Evolutionary conservation across 805 yeast species (phyloP).

Genomic region (Saccharomycopsis microspora): DNA sequence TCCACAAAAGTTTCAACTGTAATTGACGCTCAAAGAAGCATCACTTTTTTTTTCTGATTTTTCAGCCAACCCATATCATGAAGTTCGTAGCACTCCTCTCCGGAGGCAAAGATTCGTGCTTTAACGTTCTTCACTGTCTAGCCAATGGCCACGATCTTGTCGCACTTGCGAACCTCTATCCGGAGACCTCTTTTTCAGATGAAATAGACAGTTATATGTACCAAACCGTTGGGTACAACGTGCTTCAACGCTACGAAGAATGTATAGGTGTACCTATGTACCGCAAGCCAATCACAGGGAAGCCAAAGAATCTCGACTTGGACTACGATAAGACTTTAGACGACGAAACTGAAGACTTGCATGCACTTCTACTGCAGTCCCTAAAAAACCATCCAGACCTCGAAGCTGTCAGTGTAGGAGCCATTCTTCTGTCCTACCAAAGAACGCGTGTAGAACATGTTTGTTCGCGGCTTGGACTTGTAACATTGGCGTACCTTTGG

Average conservation of each 20-base stretch:
- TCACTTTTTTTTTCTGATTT: no score
- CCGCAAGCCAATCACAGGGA: slow-evolving; percentile 52
- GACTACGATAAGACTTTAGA: slow-evolving; percentile 58
- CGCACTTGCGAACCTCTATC: slow-evolving; percentile 79
- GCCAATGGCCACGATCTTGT: slow-evolving; percentile 74
- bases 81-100: slow-evolving; percentile 85
- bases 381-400: slow-evolving; percentile 51
- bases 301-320: slow-evolving; percentile 48
- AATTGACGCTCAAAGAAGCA: no score
- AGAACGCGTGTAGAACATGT: slow-evolving; percentile 89
- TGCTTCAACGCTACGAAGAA: slow-evolving; percentile 49
- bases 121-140: slow-evolving; percentile 77
- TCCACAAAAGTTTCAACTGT: no score
- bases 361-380: slow-evolving; percentile 37
- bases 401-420: slow-evolving; percentile 89
- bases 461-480: slow-evolving; percentile 60
- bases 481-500: slow-evolving; percentile 76
- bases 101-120: slow-evolving; percentile 96
- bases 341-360: slow-evolving; percentile 87
- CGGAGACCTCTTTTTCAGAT: slow-evolving; percentile 30
- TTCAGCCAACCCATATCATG: slow-evolving; percentile 32
- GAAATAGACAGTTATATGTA: slow-evolving; percentile 95
- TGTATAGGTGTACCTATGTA: slow-evolving; percentile 77
- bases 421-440: slow-evolving; percentile 91
- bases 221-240: slow-evolving; percentile 92